phyloP scores from a whole-genome alignment of 179 eudicot genomes.

The Spergularia azorica region DNA sequence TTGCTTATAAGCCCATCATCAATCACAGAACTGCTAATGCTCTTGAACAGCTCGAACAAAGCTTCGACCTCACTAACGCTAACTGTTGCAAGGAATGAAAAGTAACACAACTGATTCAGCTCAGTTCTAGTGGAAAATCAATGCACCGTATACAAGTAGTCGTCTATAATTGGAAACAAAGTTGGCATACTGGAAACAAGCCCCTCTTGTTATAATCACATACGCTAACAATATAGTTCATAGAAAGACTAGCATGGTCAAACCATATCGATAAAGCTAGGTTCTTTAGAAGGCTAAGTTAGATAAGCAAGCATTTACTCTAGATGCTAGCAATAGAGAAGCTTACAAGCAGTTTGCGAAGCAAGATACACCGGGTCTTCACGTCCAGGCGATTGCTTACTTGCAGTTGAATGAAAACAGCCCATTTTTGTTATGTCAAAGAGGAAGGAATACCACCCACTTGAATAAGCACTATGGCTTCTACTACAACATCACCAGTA shows the following conservation, averaged over 20 bases:
- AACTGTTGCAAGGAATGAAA: conserved; percentile 45
- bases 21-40: conserved; percentile 85
- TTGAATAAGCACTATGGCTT: conserved; percentile 39
- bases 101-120: not conserved
- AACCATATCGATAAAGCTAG: not conserved
- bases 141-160: too few species aligned
- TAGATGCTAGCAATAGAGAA: not conserved
- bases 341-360: conserved; percentile 95
- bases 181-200: too few species aligned
- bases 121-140: too few species aligned
- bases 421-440: conserved; percentile 54
- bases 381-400: conserved; percentile 60
- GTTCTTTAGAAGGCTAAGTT: not conserved
- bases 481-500: conserved; percentile 53
- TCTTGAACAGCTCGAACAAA: conserved; percentile 81
- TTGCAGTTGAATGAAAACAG: conserved; percentile 65
- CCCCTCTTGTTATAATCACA: too few species aligned
- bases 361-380: conserved; percentile 83
- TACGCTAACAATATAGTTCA: too few species aligned
- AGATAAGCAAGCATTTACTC: not conserved
- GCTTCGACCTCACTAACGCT: conserved; percentile 99
- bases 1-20: conserved; percentile 97
- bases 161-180: too few species aligned
- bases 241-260: too few species aligned
- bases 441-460: conserved; percentile 40